A percentile compares a stretch with the other conserved stretches of the same genome.
Evolutionary conservation across 1,284 basidiomycete species (phyloP).

Genomic region (Irpex sp.): DNA sequence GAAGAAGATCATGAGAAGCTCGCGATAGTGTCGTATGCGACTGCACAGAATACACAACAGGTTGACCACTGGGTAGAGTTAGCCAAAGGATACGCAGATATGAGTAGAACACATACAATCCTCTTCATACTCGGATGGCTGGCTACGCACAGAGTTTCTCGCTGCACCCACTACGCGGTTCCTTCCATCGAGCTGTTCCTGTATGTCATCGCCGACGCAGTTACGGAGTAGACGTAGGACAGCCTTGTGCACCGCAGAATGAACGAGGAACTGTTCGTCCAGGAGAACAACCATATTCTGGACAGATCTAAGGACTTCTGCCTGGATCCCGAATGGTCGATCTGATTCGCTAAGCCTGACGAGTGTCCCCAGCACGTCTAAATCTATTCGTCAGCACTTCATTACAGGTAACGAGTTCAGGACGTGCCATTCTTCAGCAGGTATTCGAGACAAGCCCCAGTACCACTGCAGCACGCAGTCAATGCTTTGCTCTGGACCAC

Average conservation of each 20-base stretch:
- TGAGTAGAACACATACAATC: conserved; percentile 55
- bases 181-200: conserved; percentile 77
- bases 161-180: conserved; percentile 80
- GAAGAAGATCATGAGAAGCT: conserved; percentile 93
- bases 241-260: conserved; percentile 87
- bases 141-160: conserved; percentile 58
- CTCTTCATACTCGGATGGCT: conserved; percentile 82
- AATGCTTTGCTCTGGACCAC: background rate
- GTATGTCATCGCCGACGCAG: conserved; percentile 88
- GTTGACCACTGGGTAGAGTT: conserved; percentile 66
- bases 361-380: conserved; percentile 82
- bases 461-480: conserved; percentile 47
- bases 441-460: conserved; percentile 88
- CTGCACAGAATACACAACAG: conserved; percentile 89
- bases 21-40: conserved; percentile 84
- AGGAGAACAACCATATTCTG: conserved; percentile 87
- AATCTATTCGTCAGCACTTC: background rate
- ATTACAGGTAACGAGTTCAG: background rate
- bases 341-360: conserved; percentile 83
- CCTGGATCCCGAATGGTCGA: conserved; percentile 82
- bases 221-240: conserved; percentile 83
- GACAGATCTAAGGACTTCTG: conserved; percentile 78
- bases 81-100: conserved; percentile 6
- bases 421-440: conserved; percentile 79
- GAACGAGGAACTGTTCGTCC: conserved; percentile 89